Evolutionary conservation across 495 filamentous ascomycete genomes (phyloP).

Genomic region (Alectoria sarmentosa): DNA sequence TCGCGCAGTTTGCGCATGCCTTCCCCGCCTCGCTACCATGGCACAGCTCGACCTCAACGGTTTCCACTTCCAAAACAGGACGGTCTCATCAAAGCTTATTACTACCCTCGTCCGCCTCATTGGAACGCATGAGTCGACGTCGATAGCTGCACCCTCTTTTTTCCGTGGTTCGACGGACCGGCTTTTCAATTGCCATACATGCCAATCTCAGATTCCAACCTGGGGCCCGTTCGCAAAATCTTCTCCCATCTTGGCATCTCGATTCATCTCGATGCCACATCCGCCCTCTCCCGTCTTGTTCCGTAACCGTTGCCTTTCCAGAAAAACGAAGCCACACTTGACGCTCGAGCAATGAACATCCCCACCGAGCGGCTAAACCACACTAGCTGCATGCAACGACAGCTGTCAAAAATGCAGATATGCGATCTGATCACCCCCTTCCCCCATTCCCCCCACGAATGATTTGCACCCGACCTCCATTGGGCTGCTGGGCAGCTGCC

Average conservation of each 20-base stretch:
- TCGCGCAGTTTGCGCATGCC: neutral
- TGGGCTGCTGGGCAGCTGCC: neutral
- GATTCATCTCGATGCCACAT: constrained; percentile 5
- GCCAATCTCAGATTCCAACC: neutral
- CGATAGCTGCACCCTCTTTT: neutral
- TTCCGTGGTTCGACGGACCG: constrained; percentile 1
- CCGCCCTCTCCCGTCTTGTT: neutral
- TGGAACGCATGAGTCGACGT: neutral
- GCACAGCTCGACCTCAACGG: neutral
- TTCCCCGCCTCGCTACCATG: neutral
- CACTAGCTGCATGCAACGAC: constrained; percentile 1
- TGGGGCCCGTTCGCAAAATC: neutral
- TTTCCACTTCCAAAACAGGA: neutral
- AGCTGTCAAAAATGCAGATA: constrained; percentile 6
- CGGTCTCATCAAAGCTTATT: neutral
- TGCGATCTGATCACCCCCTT: neutral
- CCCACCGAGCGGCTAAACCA: neutral
- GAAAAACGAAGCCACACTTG: neutral
- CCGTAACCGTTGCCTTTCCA: neutral
- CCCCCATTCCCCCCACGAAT: neutral
- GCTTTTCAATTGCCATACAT: neutral
- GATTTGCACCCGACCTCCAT: neutral
- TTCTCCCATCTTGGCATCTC: neutral
- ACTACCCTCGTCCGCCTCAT: neutral
- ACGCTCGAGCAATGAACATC: neutral